phyloP scores from a whole-genome alignment of 177 flowering plant genomes.

The Vitis hybrid region DNA sequence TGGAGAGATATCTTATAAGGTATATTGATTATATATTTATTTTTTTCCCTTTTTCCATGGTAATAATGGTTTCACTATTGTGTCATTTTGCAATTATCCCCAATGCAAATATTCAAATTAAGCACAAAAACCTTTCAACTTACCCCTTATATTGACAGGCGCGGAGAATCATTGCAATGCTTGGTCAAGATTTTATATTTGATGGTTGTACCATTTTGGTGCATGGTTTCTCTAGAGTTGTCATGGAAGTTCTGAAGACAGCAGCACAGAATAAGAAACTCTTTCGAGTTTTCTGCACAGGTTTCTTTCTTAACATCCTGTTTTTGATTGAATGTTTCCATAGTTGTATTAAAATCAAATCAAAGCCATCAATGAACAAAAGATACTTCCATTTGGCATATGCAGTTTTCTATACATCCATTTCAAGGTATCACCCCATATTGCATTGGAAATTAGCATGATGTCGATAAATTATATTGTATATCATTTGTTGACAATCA shows the following conservation, averaged over 20 bases:
- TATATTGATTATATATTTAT: conserved; percentile 19
- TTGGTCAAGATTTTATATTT: conserved; percentile 93
- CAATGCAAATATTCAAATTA: neutral
- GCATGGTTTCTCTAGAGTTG: conserved; percentile 97
- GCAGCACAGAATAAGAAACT: conserved; percentile 83
- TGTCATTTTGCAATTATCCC: neutral
- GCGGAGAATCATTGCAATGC: conserved; percentile 87
- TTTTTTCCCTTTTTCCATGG: neutral
- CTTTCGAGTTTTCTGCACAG: conserved; percentile 95
- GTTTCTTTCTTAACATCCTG: conserved; percentile 32
- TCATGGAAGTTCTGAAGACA: conserved; percentile 78
- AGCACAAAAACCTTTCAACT: neutral
- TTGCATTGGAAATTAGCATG: no score
- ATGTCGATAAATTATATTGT: no score
- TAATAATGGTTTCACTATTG: neutral
- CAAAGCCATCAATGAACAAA: neutral
- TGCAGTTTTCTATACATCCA: no score
- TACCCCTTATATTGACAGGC: conserved; percentile 52
- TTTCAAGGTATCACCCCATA: no score
- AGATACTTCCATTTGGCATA: no score
- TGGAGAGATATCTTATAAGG: conserved; percentile 95
- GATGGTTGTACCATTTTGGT: conserved; percentile 98
- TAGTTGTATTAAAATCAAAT: neutral
- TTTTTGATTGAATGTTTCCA: neutral
- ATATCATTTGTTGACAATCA: no score